Base-by-base conservation (phyloP, 2,329 filamentous ascomycete genomes). In the Hypomyces perniciosus region DNA sequence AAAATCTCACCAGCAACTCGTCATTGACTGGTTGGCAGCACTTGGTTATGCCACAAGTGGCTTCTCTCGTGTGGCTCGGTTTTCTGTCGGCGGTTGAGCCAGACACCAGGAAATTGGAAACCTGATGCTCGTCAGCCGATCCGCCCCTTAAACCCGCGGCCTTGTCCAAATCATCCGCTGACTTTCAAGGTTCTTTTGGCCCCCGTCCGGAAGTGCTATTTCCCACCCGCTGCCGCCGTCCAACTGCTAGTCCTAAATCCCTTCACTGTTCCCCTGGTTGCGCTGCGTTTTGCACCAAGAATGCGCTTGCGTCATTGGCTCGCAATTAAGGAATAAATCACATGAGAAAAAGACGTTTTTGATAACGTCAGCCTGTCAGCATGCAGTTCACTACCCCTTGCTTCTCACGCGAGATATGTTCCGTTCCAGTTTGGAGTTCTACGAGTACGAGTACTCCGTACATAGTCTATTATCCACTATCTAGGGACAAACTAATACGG, bases 1-100 rank as follows among this genome's bases (percentile, higher is more conserved):
- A 38, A 33, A 28, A 46, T 33, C 38, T 20, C 13, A 33, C 40
- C 40, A 52, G 41, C 50, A 39, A 34, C 46, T 44, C 44, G 31
- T 35, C 29, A 33, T 49, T 40, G 50, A 52, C 50, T 52, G 50
- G 50, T 42, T 31, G 13, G 26, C 39, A 40, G 28, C 30, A 41
- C 20, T 41, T 37, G 29, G 38, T 37, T 49, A 39, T 52, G 45
- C 34, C 50, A 44, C 45, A 48, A 27, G 40, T 49, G 50, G 46
- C 50, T 44, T 31, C 28, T 20, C 33, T 29, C 9, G 7, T 10
- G 50, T 48, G 41, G 40, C 41, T 52, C 27, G 33, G 44, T 29
- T 33, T 31, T 38, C 20, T 42, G 31, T 46, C 41, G 33, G 45
- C 45, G 37, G 45, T 35, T 47, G 38, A 35, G 40, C 40, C 47